These are phyloP conservation scores for Phanerochaete sordida DNA, from an alignment of 768 basidiomycete species.

Conservation along the genomic window DNA sequence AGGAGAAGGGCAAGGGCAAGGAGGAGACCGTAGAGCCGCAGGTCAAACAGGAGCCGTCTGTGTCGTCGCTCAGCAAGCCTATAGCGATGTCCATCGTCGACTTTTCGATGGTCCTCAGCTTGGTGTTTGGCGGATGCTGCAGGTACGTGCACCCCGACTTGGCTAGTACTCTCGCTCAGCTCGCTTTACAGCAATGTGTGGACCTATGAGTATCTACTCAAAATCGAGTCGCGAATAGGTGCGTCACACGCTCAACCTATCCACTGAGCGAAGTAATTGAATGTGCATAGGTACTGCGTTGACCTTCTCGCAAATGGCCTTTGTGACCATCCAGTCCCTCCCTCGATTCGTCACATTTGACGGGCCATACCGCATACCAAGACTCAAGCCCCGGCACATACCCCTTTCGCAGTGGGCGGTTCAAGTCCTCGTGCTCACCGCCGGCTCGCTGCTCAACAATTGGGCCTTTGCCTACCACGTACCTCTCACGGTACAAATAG, in stretches of 20 bases:
- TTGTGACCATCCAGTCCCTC: conserved; percentile 65
- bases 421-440: conserved; percentile 67
- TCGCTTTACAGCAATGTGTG: conserved; percentile 84
- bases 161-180: no score
- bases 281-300: conserved; percentile 62
- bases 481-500: conserved; percentile 75
- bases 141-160: no score
- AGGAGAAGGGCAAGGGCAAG: not conserved
- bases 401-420: conserved; percentile 65
- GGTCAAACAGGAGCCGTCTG: not conserved
- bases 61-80: conserved; percentile 1
- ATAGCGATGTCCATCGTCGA: conserved; percentile 28
- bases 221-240: conserved; percentile 68
- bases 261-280: not conserved
- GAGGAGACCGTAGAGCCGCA: not conserved
- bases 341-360: conserved; percentile 52
- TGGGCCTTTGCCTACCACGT: conserved; percentile 77
- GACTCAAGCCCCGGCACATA: conserved; percentile 62
- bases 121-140: conserved; percentile 85
- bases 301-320: conserved; percentile 82
- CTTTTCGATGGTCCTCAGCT: conserved; percentile 43
- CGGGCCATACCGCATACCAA: conserved; percentile 33
- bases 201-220: conserved; percentile 72
- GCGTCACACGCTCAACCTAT: conserved; percentile 15
- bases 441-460: conserved; percentile 73